Conservation (phyloP, 1,139 yeast species). For the Debaryomycetaceae sp. region DNA sequence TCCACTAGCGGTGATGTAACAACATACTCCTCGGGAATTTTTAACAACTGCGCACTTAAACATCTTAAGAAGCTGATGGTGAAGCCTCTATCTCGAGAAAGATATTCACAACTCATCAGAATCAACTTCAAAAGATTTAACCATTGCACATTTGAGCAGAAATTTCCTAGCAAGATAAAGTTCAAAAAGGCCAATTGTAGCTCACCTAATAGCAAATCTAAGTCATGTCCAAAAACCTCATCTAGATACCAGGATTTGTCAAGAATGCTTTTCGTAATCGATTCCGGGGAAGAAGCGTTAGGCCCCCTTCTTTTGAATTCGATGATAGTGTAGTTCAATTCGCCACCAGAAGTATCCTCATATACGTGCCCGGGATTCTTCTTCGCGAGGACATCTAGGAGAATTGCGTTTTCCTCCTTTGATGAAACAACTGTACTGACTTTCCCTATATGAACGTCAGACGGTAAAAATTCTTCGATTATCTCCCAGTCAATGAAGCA, state of each 20-base stretch:
- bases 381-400: conserved; percentile 13
- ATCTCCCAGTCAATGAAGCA: conserved; percentile 17
- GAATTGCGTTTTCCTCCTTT: conserved; percentile 24
- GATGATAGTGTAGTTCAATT: conserved; percentile 18
- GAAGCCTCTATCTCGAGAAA: conserved; percentile 11
- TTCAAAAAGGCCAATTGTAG: conserved; percentile 22
- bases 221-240: conserved; percentile 18
- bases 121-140: conserved; percentile 17
- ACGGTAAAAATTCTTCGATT: conserved; percentile 19
- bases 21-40: conserved; percentile 23
- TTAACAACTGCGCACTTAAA: conserved; percentile 16
- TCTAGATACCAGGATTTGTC: conserved; percentile 29
- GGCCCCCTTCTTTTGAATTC: conserved; percentile 14
- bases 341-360: conserved; percentile 8
- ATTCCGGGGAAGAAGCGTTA: conserved; percentile 5
- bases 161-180: conserved; percentile 25
- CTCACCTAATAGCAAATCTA: conserved; percentile 21
- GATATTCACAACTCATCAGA: conserved; percentile 19
- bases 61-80: conserved; percentile 12
- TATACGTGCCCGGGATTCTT: conserved; percentile 8
- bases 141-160: conserved; percentile 33
- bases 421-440: conserved; percentile 26
- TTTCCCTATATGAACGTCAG: conserved; percentile 6
- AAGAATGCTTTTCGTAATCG: conserved; percentile 18
- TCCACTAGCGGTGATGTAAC: conserved; percentile 17